Conservation (phyloP, 306 rosid species). For the Malus orientalis region DNA sequence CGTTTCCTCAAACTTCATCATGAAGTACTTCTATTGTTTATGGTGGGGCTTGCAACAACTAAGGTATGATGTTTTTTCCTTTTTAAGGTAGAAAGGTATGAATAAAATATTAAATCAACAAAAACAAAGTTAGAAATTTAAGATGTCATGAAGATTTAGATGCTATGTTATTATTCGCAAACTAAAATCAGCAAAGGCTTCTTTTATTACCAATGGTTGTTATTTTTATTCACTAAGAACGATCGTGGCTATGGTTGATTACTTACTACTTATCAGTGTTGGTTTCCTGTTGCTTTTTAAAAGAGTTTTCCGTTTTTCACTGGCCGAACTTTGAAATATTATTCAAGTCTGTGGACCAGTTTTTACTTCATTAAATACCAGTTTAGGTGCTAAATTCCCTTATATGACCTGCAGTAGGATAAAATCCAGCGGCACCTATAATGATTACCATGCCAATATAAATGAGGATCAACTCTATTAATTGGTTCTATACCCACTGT, state of each 20-base stretch:
- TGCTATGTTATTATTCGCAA: neutral
- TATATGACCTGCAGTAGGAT: neutral
- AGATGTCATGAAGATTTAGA: slow-evolving; percentile 13
- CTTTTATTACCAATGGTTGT: neutral
- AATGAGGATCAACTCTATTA: no score
- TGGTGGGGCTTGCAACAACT: slow-evolving; percentile 99
- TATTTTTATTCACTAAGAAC: neutral
- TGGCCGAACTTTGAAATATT: neutral
- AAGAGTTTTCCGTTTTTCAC: neutral
- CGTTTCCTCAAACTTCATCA: slow-evolving; percentile 54
- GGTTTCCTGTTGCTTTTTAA: neutral
- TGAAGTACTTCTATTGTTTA: slow-evolving; percentile 76
- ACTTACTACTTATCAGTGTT: no score
- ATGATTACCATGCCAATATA: no score
- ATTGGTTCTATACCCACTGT: neutral
- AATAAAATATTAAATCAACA: neutral
- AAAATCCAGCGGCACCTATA: neutral
- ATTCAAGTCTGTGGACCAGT: neutral
- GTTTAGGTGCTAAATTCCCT: neutral
- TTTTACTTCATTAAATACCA: neutral
- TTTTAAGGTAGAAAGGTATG: neutral
- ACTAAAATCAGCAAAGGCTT: neutral
- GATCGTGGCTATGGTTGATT: slow-evolving; percentile 1
- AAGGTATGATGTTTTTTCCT: slow-evolving; percentile 46
- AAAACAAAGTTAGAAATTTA: neutral